These are phyloP conservation scores for Talaromyces funiculosus DNA, from an alignment of 2,329 filamentous ascomycete genomes.

Conservation along the genomic window DNA sequence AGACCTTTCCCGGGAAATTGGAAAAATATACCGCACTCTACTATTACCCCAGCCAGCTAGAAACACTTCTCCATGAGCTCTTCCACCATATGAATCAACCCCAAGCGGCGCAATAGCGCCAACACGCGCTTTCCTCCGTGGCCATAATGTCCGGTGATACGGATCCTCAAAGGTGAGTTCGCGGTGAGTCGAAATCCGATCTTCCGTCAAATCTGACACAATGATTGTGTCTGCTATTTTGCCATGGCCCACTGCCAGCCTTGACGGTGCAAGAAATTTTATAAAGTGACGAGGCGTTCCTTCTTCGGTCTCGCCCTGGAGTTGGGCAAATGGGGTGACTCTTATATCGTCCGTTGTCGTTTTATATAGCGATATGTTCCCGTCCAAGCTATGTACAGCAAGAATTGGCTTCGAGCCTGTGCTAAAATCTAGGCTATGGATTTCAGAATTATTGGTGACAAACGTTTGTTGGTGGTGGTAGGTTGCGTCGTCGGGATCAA, in stretches of 20 bases:
- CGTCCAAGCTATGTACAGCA: conserved; percentile 48
- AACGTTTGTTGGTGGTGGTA: conserved; percentile 36
- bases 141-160: conserved; percentile 3
- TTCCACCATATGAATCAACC: conserved; percentile 18
- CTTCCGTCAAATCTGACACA: conserved; percentile 48
- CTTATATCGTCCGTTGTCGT: conserved; percentile 28
- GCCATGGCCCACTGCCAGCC: conserved; percentile 48
- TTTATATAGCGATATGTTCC: conserved; percentile 44
- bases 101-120: conserved; percentile 35
- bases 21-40: conserved; percentile 37
- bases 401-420: conserved; percentile 40
- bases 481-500: conserved; percentile 25
- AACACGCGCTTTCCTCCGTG: conserved; percentile 22
- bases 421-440: conserved; percentile 47
- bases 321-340: conserved; percentile 33
- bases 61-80: conserved; percentile 47
- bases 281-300: conserved; percentile 44
- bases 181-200: conserved; percentile 36
- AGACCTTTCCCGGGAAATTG: not conserved
- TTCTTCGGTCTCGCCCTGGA: conserved; percentile 19
- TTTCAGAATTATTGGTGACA: conserved; percentile 38
- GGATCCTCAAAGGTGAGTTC: conserved; percentile 30
- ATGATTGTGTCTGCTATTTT: conserved; percentile 40
- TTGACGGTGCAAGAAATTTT: conserved; percentile 47
- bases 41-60: conserved; percentile 58